Base-by-base conservation (phyloP, 768 basidiomycete species). In the Mycena chlorophos region DNA sequence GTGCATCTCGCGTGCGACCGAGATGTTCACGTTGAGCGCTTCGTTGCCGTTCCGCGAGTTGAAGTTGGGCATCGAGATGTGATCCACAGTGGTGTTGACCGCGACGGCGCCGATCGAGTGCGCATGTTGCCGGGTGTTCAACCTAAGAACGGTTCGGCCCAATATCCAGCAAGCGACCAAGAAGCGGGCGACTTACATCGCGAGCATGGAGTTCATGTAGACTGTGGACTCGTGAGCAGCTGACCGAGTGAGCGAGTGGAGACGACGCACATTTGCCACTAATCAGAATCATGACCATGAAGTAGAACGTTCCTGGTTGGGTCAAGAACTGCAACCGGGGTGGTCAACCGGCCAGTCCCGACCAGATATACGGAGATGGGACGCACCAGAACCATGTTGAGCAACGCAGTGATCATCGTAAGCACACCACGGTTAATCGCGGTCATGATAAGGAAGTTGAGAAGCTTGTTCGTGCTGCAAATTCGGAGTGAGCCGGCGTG, bases 201-300 rank as follows among this genome's bases (percentile, higher is more conserved):
- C 55, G 3, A 56, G 42, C 49, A 56, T 56, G 23, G 26, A 48
- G 55, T 56, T 56, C 55, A 56, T 56, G 49, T 56, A 56, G 1
- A 56, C 55, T 56, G 29, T 34, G 5, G 30, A 45, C 19, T 27
- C 4, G n/a, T 38, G 6, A 16, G 17, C 4, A 13, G 12, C 13
- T 8, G 45, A 5, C n/a, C 6, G 27, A 10, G 19, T 6, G 1
- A 22, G 23, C 8, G 20, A 6, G 13, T n/a, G 5, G 20, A 10
- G 22, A 5, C 45, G 26, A 51, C 55, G 12, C 26, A 56, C 55
- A 45, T 30, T 56, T 56, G 20, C 55, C 55, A n/a, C 49, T 56
- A 31, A 51, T 20, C 17, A 45, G 13, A 19, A 56, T 5, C 30
- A 46, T 47, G 13, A 45, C 10, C 30, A 51, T 46, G 43, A 56